Conservation (phyloP, 768 basidiomycete genomes). For the Naganishia friedmannii region DNA sequence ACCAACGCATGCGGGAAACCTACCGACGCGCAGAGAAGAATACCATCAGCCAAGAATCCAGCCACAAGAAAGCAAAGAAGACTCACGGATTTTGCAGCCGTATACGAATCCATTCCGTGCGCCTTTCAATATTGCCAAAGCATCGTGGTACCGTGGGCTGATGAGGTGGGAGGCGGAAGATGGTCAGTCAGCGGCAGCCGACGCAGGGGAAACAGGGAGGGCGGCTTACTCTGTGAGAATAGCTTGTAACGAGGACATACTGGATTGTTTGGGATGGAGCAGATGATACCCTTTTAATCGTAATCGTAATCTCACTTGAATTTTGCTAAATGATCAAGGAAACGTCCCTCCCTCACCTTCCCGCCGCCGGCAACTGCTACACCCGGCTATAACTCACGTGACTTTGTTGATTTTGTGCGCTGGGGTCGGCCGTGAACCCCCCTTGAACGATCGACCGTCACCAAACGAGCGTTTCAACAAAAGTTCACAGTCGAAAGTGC, state of each 20-base stretch:
- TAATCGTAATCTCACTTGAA: neutral
- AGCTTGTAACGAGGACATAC: conserved; percentile 36
- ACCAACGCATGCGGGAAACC: conserved; percentile 93
- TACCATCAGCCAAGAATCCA: neutral
- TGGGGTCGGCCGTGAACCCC: too few relatives aligned
- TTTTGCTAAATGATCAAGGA: neutral
- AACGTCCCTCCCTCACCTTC: neutral
- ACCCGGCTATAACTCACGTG: neutral
- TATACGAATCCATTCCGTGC: conserved; percentile 56
- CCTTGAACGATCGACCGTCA: neutral
- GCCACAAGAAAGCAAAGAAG: neutral
- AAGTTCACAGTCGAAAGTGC: too few relatives aligned
- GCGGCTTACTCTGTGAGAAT: conserved; percentile 39
- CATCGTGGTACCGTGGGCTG: conserved; percentile 76
- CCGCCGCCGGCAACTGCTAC: conserved; percentile 4
- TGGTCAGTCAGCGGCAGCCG: too few relatives aligned
- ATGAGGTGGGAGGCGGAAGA: neutral
- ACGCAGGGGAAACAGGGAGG: neutral
- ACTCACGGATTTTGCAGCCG: conserved; percentile 49
- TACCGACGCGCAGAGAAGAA: neutral
- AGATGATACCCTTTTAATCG: too few relatives aligned
- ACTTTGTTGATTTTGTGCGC: conserved; percentile 1
- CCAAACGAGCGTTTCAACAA: too few relatives aligned
- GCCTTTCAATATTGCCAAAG: conserved; percentile 89
- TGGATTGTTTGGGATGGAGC: neutral